phyloP scores from a whole-genome alignment of 1,284 basidiomycete species.

The Ceratorhiza oryzae-sativae region DNA sequence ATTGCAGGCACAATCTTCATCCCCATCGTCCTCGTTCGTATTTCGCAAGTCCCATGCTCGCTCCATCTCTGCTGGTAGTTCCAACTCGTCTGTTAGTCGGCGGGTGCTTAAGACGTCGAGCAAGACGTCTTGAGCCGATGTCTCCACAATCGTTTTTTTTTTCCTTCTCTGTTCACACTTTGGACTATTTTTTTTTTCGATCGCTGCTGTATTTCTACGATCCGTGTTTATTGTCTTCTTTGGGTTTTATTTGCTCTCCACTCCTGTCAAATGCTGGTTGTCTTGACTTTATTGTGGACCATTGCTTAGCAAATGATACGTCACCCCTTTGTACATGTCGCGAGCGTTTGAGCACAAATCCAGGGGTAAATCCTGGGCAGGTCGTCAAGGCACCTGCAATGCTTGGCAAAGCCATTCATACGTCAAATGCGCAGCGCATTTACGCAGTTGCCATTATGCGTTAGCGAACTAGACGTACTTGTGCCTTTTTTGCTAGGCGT shows the following conservation, averaged over 20 bases:
- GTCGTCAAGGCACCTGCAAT: not conserved
- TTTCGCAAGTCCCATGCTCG: slow-evolving; percentile 25
- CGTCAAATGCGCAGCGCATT: not conserved
- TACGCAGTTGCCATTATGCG: not conserved
- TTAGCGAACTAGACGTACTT: no score
- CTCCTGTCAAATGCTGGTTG: slow-evolving; percentile 39
- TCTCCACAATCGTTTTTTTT: not conserved
- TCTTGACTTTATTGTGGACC: slow-evolving; percentile 39
- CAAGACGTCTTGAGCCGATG: slow-evolving; percentile 26
- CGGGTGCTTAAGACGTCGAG: slow-evolving; percentile 29
- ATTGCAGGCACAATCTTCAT: slow-evolving; percentile 27
- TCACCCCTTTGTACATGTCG: slow-evolving; percentile 11
- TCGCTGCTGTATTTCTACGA: slow-evolving; percentile 36
- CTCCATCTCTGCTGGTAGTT: slow-evolving; percentile 32
- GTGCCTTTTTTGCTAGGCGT: not conserved
- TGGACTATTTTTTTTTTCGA: slow-evolving; percentile 15
- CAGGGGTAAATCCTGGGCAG: not conserved
- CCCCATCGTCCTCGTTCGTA: not conserved
- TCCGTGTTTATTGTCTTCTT: slow-evolving; percentile 8
- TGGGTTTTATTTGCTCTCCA: slow-evolving; percentile 24
- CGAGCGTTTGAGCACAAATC: not conserved
- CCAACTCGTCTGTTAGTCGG: slow-evolving; percentile 35
- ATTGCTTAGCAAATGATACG: slow-evolving; percentile 1
- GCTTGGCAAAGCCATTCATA: not conserved
- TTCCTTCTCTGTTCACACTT: not conserved